Evolutionary conservation across 2,329 filamentous ascomycete genomes (phyloP).

Genomic region (Penicillium paneum): DNA sequence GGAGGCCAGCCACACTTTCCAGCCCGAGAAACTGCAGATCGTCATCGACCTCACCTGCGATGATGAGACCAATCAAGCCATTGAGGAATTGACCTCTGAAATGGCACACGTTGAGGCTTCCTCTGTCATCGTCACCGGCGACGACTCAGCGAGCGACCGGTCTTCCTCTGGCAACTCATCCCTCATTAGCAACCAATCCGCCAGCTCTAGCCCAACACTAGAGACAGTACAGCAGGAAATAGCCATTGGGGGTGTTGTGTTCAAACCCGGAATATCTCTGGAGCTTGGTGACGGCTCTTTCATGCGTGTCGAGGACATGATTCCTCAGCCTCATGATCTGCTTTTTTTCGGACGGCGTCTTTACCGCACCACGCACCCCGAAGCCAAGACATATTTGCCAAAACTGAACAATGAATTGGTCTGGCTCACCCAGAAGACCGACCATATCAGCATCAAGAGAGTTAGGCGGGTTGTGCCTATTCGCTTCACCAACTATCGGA

Average conservation of each 20-base stretch:
- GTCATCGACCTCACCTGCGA: neutral
- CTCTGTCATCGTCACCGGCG: neutral
- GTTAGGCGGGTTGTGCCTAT: conserved; percentile 47
- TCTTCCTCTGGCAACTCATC: neutral
- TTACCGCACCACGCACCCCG: conserved; percentile 30
- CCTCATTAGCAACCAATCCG: neutral
- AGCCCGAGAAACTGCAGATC: neutral
- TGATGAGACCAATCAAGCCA: neutral
- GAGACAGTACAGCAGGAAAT: conserved; percentile 6
- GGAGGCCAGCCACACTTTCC: neutral
- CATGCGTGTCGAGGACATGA: conserved; percentile 40
- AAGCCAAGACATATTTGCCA: conserved; percentile 34
- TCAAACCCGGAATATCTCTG: conserved; percentile 32
- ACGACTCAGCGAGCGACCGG: neutral
- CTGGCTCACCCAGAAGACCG: conserved; percentile 39
- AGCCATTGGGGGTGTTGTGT: conserved; percentile 21
- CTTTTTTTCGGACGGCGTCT: conserved; percentile 42
- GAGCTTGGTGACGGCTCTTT: conserved; percentile 42
- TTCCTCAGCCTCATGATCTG: conserved; percentile 24
- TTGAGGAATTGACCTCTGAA: neutral
- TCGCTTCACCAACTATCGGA: conserved; percentile 53
- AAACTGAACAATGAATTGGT: conserved; percentile 46
- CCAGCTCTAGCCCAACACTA: neutral
- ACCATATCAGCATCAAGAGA: conserved; percentile 42
- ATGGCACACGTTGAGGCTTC: neutral